Base-by-base conservation (phyloP, 495 filamentous ascomycete genomes). In the Terfezia claveryi region DNA sequence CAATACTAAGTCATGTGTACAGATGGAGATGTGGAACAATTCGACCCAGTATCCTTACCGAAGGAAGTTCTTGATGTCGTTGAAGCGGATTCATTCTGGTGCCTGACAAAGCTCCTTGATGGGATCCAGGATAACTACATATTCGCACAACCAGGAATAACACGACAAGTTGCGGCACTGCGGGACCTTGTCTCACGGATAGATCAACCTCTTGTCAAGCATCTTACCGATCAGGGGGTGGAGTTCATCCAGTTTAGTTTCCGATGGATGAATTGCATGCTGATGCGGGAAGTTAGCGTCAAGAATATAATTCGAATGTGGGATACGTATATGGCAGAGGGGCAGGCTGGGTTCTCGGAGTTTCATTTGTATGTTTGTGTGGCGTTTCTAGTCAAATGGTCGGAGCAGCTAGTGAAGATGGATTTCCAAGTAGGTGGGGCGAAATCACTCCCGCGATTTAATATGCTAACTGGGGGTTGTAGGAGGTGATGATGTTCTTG, bases 221-320 rank as follows among this genome's bases (percentile, higher is more conserved):
- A 98, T 64, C 72, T 98, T 16, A 85, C 92, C 62, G 75, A 75
- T 23, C 85, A 96, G 65, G 81, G 83, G 10, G 87, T 98, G 32
- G 92, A 98, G 66, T 98, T 98, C 61, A 96, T 98, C 68, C 91
- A 98, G 65, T 98, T 98, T 65, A 93, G 86, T 66, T 98, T 98
- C 66, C 76, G 91, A 56, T 98, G 91, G 91, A 96, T 98, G 91
- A 98, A 98, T 62, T 98, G 91, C 64, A 75, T 98, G 57, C 72
- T 98, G 60, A 98, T 98, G 91, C 76, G 91, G 57, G 91, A 98
- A 68, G 83, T 98, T 57, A 93, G 81, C 67, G 86, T 98, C 44
- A 83, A 80, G 68, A 95, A 94, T 62, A 94, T 85, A 1, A 94
- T 96, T 60, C 73, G 91, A 58, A 98, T 98, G 91, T 98, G 91